Percentiles rank a stretch among this genome's conserved stretches.
Evolutionary conservation across 2,329 filamentous ascomycete species (phyloP).

Genomic region (Triangularia setosa): DNA sequence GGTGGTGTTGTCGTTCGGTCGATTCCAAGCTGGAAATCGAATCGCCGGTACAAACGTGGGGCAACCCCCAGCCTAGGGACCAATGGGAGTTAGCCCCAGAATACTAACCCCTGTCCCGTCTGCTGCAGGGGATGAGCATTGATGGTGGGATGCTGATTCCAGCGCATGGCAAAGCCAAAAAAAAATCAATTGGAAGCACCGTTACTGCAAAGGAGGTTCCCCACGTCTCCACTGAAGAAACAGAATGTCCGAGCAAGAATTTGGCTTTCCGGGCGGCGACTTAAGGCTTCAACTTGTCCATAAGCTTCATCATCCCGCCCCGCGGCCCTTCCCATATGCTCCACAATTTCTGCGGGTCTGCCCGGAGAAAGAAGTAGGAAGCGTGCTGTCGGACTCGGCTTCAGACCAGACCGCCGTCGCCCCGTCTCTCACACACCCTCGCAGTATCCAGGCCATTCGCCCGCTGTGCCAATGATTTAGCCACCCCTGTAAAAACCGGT

Average conservation of each 20-base stretch:
- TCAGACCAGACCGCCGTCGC: conserved; percentile 8
- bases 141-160: conserved; percentile 1
- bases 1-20: conserved; percentile 14
- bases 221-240: conserved; percentile 3
- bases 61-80: background rate
- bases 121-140: conserved; percentile 1
- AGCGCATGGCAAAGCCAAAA: background rate
- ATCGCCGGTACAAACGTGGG: conserved; percentile 19
- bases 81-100: conserved; percentile 11
- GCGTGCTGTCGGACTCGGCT: conserved; percentile 22
- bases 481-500: conserved; percentile 1
- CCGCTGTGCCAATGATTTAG: background rate
- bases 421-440: conserved; percentile 6
- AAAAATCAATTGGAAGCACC: background rate
- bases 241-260: background rate
- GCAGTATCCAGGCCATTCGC: background rate
- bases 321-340: conserved; percentile 3
- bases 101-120: conserved; percentile 2
- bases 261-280: background rate
- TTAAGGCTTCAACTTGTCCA: conserved; percentile 2
- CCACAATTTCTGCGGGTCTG: conserved; percentile 10
- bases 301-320: conserved; percentile 16
- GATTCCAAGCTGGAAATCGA: conserved; percentile 9
- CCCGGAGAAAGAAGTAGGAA: conserved; percentile 26
- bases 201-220: background rate